Percentiles rank a stretch among this genome's conserved stretches.
Conservation (phyloP, 1,139 yeast species). For the Candida tropicalis region DNA sequence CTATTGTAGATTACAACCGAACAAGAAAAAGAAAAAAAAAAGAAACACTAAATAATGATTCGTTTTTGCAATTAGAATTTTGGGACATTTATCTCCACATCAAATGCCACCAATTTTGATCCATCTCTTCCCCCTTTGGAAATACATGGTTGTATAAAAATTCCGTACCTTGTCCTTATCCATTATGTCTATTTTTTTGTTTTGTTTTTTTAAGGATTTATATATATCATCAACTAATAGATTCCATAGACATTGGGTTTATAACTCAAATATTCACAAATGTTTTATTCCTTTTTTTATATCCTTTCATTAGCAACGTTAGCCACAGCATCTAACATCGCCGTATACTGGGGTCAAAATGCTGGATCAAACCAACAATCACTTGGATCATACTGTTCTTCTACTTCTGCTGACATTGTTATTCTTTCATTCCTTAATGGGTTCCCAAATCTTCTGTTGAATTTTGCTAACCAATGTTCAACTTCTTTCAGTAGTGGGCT, state of each 20-base stretch:
- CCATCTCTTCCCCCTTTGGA: neutral
- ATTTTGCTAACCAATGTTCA: slow-evolving; percentile 69
- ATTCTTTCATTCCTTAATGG: slow-evolving; percentile 64
- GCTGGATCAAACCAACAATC: slow-evolving; percentile 68
- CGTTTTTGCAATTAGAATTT: no score
- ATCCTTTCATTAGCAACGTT: neutral
- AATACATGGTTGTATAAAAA: no score
- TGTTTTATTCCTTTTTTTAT: neutral
- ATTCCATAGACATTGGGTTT: no score
- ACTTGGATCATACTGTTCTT: slow-evolving; percentile 64
- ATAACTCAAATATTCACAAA: no score
- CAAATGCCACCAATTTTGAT: neutral
- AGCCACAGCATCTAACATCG: slow-evolving; percentile 28
- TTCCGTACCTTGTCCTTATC: no score
- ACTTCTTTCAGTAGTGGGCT: slow-evolving; percentile 55
- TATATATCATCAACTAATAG: no score
- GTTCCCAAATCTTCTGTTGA: slow-evolving; percentile 53
- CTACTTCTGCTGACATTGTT: slow-evolving; percentile 66
- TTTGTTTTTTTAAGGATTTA: no score
- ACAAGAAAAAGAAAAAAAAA: no score
- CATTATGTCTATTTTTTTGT: no score
- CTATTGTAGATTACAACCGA: neutral
- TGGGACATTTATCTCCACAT: no score
- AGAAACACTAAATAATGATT: no score
- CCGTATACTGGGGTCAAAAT: slow-evolving; percentile 87